A percentile compares a stretch with the other conserved stretches of the same genome.
Evolutionary conservation across 441 rosid genomes (phyloP).

Genomic region (Populus hybrid): DNA sequence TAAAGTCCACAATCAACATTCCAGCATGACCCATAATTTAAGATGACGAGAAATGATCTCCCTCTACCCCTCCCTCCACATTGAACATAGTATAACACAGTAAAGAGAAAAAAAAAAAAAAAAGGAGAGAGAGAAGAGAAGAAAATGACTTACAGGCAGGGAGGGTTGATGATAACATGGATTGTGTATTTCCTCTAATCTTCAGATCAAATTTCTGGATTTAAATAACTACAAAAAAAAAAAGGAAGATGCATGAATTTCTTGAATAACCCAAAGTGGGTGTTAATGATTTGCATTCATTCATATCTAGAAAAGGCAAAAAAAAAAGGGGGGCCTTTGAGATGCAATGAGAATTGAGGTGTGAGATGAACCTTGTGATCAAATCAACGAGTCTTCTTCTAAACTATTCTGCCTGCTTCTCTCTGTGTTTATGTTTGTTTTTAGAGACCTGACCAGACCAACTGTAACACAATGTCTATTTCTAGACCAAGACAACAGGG

Average conservation of each 20-base stretch:
- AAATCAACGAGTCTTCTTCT: background rate
- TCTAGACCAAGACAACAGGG: background rate
- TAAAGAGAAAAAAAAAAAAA: too few species aligned
- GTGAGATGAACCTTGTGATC: background rate
- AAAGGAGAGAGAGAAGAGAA: too few species aligned
- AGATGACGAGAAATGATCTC: background rate
- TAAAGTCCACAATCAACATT: background rate
- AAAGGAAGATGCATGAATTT: background rate
- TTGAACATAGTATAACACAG: background rate
- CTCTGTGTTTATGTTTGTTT: background rate
- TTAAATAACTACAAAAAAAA: background rate
- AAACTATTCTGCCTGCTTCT: background rate
- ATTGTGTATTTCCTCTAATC: slow-evolving; percentile 6
- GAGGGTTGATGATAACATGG: background rate
- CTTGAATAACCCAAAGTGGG: background rate
- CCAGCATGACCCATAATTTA: background rate
- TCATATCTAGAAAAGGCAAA: background rate
- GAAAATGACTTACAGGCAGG: slow-evolving; percentile 1
- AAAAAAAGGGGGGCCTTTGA: background rate
- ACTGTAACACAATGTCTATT: background rate
- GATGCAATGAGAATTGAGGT: background rate
- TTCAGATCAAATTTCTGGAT: slow-evolving; percentile 4
- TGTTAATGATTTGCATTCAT: background rate
- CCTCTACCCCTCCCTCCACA: background rate
- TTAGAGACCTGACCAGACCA: background rate